Evolutionary conservation across 169 alveolate genomes (phyloP).

Genomic region (Cryptosporidium parvum): DNA sequence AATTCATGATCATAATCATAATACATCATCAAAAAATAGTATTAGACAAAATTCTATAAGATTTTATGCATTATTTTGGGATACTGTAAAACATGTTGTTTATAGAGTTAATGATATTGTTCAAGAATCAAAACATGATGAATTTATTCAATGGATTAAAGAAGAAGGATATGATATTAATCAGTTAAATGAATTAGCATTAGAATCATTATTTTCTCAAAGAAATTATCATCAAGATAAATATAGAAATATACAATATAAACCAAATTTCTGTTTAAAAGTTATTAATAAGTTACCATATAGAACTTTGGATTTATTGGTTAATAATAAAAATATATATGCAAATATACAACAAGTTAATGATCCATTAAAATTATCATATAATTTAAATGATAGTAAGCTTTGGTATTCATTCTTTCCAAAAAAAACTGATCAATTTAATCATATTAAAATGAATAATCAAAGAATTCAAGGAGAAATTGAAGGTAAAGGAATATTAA

Average conservation of each 20-base stretch:
- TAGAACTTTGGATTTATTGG: conserved; percentile 62
- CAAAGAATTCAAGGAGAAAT: conserved; percentile 1
- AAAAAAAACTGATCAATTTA: conserved; percentile 8
- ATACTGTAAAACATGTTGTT: conserved; percentile 71
- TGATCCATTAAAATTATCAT: conserved; percentile 64
- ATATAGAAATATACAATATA: conserved; percentile 40
- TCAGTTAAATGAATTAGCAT: conserved; percentile 36
- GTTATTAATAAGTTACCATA: conserved; percentile 59
- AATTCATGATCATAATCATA: background rate
- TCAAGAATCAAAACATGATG: conserved; percentile 13
- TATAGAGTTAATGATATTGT: conserved; percentile 62
- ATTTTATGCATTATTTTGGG: conserved; percentile 76
- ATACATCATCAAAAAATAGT: background rate
- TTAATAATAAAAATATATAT: conserved; percentile 68
- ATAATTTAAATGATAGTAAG: conserved; percentile 49
- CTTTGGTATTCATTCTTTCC: conserved; percentile 63
- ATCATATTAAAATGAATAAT: background rate
- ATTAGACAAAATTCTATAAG: background rate
- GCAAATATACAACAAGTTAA: conserved; percentile 67
- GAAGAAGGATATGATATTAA: conserved; percentile 46
- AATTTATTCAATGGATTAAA: conserved; percentile 49
- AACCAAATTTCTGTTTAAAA: conserved; percentile 69
- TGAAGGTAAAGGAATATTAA: background rate
- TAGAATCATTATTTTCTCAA: conserved; percentile 41
- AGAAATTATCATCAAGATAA: background rate